Percentiles rank a stretch among this genome's conserved stretches.
These are phyloP conservation scores for Aspergillus cavernicola DNA, from an alignment of 495 filamentous ascomycete genomes.

Conservation along the genomic window DNA sequence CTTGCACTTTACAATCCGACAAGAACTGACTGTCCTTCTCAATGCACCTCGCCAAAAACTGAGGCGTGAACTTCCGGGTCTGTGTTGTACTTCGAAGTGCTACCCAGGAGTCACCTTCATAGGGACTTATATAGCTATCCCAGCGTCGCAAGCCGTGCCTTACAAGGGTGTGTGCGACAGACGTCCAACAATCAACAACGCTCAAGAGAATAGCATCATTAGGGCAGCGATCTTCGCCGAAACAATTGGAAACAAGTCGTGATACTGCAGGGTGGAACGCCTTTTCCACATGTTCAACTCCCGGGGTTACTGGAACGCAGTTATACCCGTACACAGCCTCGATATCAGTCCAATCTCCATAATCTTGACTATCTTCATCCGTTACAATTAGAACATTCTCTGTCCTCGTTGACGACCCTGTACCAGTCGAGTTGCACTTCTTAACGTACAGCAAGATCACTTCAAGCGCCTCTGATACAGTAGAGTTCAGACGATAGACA, in stretches of 20 bases:
- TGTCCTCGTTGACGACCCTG: background rate
- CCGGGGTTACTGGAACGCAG: constrained; percentile 16
- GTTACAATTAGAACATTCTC: constrained; percentile 11
- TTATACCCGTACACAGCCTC: constrained; percentile 46
- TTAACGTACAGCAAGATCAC: constrained; percentile 35
- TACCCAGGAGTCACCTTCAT: constrained; percentile 57
- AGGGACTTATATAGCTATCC: constrained; percentile 55
- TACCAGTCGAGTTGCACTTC: constrained; percentile 27
- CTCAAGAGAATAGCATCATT: constrained; percentile 56
- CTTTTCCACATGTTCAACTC: constrained; percentile 35
- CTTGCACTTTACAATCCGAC: constrained; percentile 43
- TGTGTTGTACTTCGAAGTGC: constrained; percentile 60
- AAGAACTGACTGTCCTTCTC: constrained; percentile 41
- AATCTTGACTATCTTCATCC: constrained; percentile 72
- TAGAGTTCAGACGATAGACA: constrained; percentile 31
- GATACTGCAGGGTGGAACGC: constrained; percentile 50
- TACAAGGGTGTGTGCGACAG: constrained; percentile 51
- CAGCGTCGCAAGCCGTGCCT: constrained; percentile 44
- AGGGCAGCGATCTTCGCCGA: constrained; percentile 58
- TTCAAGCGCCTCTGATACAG: constrained; percentile 34
- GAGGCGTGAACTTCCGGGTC: constrained; percentile 58
- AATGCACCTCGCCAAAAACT: constrained; percentile 58
- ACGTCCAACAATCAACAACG: constrained; percentile 57
- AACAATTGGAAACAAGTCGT: constrained; percentile 62
- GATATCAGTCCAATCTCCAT: constrained; percentile 62